These are phyloP conservation scores for Syzygium jambos DNA, from an alignment of 345 rosid genomes.

Conservation along the genomic window DNA sequence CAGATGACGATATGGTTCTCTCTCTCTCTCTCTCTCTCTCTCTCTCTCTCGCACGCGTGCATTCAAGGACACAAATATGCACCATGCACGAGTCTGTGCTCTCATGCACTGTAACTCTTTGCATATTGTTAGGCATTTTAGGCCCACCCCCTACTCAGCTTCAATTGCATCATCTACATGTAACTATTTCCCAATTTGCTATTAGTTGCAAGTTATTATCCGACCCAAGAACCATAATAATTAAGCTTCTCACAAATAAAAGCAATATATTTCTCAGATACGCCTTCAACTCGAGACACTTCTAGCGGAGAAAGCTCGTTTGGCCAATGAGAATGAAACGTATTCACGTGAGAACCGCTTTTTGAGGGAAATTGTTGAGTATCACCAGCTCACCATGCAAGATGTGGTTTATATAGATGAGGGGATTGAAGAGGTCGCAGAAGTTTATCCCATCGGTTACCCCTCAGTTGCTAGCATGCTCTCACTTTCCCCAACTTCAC, in stretches of 20 bases:
- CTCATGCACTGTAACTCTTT: not conserved
- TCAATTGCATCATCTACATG: not conserved
- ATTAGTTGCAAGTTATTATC: not conserved
- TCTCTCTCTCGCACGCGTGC: no score
- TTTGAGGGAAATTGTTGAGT: conserved; percentile 91
- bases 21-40: not conserved
- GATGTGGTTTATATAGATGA: conserved; percentile 90
- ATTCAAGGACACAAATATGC: not conserved
- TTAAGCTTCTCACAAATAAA: not conserved
- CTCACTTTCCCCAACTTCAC: conserved; percentile 47
- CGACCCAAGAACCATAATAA: not conserved
- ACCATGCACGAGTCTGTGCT: not conserved
- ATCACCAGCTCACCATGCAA: conserved; percentile 95
- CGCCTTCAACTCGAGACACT: conserved; percentile 95
- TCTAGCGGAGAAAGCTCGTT: conserved; percentile 88
- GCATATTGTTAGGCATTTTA: not conserved
- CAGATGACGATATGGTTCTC: conserved; percentile 83
- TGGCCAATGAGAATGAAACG: conserved; percentile 81
- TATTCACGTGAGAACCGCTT: conserved; percentile 87
- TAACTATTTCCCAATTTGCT: not conserved
- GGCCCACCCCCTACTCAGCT: not conserved
- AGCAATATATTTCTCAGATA: conserved; percentile 33
- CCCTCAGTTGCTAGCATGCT: conserved; percentile 28
- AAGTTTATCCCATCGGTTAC: conserved; percentile 43
- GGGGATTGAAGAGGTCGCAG: conserved; percentile 69